Percentiles rank a stretch among this genome's conserved stretches.
Conservation (phyloP, 2,329 filamentous ascomycete species). For the Rhynchosporium graminicola region DNA sequence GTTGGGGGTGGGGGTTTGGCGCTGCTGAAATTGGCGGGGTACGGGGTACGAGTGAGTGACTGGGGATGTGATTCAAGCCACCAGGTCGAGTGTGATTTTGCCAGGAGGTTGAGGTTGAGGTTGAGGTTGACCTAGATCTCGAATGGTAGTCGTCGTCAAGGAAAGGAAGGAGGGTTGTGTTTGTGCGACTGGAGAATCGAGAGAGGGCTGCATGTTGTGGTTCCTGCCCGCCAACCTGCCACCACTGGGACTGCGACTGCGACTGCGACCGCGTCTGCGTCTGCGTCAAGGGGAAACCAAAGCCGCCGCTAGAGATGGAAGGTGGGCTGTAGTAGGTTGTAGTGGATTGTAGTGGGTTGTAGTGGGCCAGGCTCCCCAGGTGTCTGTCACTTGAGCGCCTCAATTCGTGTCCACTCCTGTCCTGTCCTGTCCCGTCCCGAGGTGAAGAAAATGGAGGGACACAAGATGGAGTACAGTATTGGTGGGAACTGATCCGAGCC, state of each 20-base stretch:
- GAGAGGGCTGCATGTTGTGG: not conserved
- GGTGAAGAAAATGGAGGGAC: no score
- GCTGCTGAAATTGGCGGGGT: not conserved
- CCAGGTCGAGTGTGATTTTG: no score
- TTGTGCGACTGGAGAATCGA: not conserved
- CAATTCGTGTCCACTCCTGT: no score
- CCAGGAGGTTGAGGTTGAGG: not conserved
- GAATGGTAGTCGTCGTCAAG: not conserved
- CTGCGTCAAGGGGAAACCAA: conserved; percentile 2
- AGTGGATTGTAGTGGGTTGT: not conserved
- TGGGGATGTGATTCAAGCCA: no score
- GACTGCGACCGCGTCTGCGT: not conserved
- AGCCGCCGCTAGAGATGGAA: conserved; percentile 4
- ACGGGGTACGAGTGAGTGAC: not conserved
- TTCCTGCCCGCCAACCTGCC: no score
- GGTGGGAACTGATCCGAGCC: no score
- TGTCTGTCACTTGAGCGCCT: no score
- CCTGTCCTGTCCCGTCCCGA: no score
- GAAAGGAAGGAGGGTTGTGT: not conserved
- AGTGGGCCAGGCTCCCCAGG: no score
- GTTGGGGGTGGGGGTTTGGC: conserved; percentile 21
- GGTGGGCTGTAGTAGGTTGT: not conserved
- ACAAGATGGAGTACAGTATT: no score
- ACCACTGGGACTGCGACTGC: no score
- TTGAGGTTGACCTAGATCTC: not conserved